Evolutionary conservation across 106 monocot species (phyloP).

Genomic region (Dendrobium officinale): DNA sequence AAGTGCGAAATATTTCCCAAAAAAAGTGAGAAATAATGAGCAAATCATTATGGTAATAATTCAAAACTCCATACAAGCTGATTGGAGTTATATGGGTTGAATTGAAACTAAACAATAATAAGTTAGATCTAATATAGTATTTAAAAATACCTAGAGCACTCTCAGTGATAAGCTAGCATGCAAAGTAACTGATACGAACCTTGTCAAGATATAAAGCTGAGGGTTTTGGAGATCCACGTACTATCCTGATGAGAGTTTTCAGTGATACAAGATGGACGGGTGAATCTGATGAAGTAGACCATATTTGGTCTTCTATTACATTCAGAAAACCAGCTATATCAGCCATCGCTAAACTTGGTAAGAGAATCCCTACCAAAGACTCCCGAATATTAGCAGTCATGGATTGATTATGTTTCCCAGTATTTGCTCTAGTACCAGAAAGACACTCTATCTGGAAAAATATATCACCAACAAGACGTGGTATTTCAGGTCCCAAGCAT

Average conservation of each 20-base stretch:
- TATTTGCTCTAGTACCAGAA: conserved; percentile 30
- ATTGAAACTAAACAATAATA: too few species aligned
- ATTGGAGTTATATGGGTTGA: too few species aligned
- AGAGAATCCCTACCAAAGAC: conserved; percentile 65
- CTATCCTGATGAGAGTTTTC: conserved; percentile 67
- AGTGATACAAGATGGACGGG: conserved; percentile 75
- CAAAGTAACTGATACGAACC: conserved; percentile 31
- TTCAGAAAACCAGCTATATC: conserved; percentile 72
- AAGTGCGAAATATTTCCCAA: too few species aligned
- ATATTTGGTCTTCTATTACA: conserved; percentile 83
- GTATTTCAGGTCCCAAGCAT: conserved; percentile 58
- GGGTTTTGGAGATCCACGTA: conserved; percentile 72
- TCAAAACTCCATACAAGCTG: too few species aligned
- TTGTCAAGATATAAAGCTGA: conserved; percentile 79
- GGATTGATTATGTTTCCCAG: conserved; percentile 30
- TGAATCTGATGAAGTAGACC: conserved; percentile 91
- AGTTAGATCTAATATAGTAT: too few species aligned
- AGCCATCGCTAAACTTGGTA: conserved; percentile 90
- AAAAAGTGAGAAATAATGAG: background rate
- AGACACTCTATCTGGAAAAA: conserved; percentile 95
- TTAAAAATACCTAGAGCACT: background rate
- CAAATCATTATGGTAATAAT: background rate
- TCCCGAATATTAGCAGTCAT: conserved; percentile 54
- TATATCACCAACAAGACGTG: conserved; percentile 62
- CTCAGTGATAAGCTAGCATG: background rate